A percentile compares a stretch with the other conserved stretches of the same genome.
Evolutionary conservation across 495 filamentous ascomycete species (phyloP).

Genomic region (Penicillium longicatenatum): DNA sequence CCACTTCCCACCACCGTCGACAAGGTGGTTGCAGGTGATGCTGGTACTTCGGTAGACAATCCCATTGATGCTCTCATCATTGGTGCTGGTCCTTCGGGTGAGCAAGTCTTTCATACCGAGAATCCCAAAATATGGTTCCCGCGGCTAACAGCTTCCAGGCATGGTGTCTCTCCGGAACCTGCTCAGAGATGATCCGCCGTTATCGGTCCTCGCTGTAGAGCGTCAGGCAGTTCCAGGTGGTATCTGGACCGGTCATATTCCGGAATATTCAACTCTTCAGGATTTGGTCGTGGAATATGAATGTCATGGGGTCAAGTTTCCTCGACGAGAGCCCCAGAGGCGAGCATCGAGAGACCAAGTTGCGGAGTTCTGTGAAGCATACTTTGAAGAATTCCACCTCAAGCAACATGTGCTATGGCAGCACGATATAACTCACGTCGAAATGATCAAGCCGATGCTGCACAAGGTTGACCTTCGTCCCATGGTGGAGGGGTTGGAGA

Average conservation of each 20-base stretch:
- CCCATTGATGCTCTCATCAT: slow-evolving; percentile 13
- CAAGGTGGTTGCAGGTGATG: neutral
- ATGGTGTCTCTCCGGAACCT: slow-evolving; percentile 12
- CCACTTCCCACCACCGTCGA: neutral
- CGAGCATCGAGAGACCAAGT: slow-evolving; percentile 10
- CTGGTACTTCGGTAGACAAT: slow-evolving; percentile 4
- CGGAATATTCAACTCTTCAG: slow-evolving; percentile 11
- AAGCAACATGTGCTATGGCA: slow-evolving; percentile 8
- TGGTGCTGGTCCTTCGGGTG: slow-evolving; percentile 9
- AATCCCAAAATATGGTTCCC: neutral
- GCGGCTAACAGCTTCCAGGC: slow-evolving; percentile 2
- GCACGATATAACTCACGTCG: slow-evolving; percentile 6
- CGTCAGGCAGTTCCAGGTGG: slow-evolving; percentile 8
- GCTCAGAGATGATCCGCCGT: slow-evolving; percentile 8
- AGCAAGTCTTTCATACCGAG: neutral
- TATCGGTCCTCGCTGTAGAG: slow-evolving; percentile 5
- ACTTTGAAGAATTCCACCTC: slow-evolving; percentile 8
- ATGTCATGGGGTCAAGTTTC: slow-evolving; percentile 8
- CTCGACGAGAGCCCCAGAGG: slow-evolving; percentile 8
- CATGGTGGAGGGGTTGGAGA: slow-evolving; percentile 1
- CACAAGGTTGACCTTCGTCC: slow-evolving; percentile 8
- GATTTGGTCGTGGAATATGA: slow-evolving; percentile 11
- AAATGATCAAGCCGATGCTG: slow-evolving; percentile 14
- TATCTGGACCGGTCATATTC: slow-evolving; percentile 11
- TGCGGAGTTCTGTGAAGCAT: slow-evolving; percentile 12